These are phyloP conservation scores for Oryza nivara DNA, from an alignment of 176 grass and related monocot species.

Conservation along the genomic window DNA sequence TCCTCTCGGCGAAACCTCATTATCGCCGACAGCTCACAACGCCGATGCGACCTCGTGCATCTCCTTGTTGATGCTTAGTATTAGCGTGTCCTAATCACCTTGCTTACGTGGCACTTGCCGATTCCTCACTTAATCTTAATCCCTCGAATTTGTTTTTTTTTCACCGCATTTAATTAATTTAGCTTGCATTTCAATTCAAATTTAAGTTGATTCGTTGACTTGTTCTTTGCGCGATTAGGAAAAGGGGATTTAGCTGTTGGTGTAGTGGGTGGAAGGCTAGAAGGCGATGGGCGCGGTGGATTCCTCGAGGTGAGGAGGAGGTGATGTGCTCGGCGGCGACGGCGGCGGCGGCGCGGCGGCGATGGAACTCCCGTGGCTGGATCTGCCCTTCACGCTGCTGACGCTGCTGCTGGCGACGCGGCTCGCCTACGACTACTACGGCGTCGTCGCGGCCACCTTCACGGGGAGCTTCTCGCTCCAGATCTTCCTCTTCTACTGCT, in stretches of 20 bases:
- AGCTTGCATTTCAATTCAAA: no score
- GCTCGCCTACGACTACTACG: slow-evolving; percentile 55
- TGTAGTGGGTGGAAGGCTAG: background rate
- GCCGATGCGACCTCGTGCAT: background rate
- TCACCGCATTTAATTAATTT: background rate
- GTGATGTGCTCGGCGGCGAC: slow-evolving; percentile 13
- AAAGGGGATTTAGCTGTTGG: background rate
- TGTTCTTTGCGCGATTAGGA: background rate
- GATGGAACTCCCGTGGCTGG: slow-evolving; percentile 56
- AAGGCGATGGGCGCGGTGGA: slow-evolving; percentile 21
- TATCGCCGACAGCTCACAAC: background rate
- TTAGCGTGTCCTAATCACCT: slow-evolving; percentile 2
- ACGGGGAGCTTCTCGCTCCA: slow-evolving; percentile 61
- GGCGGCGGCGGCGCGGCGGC: slow-evolving; percentile 20
- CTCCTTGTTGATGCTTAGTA: background rate
- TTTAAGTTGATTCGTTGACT: background rate
- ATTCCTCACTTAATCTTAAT: background rate
- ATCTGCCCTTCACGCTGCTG: slow-evolving; percentile 58
- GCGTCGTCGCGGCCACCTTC: slow-evolving; percentile 50
- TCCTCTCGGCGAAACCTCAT: slow-evolving; percentile 2
- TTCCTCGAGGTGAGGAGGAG: slow-evolving; percentile 16
- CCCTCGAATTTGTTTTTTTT: background rate
- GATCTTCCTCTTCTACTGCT: slow-evolving; percentile 68
- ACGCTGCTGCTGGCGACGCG: slow-evolving; percentile 57
- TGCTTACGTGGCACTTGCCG: slow-evolving; percentile 19